phyloP scores from a whole-genome alignment of 1,284 basidiomycete species.

The Exsudoporus floridanus region DNA sequence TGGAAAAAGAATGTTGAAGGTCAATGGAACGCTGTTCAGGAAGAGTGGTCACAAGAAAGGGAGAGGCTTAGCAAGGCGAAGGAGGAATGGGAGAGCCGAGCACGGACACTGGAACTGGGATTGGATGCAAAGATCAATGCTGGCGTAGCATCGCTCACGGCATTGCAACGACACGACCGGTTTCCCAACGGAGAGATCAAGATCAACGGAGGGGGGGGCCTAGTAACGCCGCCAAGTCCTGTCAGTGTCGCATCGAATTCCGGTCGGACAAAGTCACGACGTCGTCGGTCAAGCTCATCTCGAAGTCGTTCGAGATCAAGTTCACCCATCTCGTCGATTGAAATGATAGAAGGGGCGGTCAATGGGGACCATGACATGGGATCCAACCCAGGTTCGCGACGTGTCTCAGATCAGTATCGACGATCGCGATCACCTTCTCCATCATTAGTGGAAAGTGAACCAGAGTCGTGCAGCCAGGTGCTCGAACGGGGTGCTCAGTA shows the following conservation, averaged over 20 bases:
- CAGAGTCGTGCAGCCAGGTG: slow-evolving; percentile 30
- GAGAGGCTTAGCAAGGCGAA: slow-evolving; percentile 72
- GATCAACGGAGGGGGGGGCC: slow-evolving; percentile 43
- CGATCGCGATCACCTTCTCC: slow-evolving; percentile 40
- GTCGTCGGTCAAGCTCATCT: slow-evolving; percentile 35
- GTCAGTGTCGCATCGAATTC: slow-evolving; percentile 66
- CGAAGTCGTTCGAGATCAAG: slow-evolving; percentile 33
- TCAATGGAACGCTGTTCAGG: slow-evolving; percentile 66
- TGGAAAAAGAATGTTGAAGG: slow-evolving; percentile 76
- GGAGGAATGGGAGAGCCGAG: slow-evolving; percentile 76
- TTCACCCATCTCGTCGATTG: slow-evolving; percentile 38
- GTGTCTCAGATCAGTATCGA: slow-evolving; percentile 31
- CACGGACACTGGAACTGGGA: slow-evolving; percentile 43
- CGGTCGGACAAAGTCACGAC: slow-evolving; percentile 35
- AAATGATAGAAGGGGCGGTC: slow-evolving; percentile 33
- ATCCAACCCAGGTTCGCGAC: slow-evolving; percentile 25
- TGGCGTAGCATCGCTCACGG: slow-evolving; percentile 44
- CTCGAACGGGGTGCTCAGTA: slow-evolving; percentile 35
- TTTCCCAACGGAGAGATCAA: slow-evolving; percentile 39
- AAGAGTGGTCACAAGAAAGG: slow-evolving; percentile 82
- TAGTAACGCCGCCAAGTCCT: slow-evolving; percentile 74
- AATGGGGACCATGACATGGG: slow-evolving; percentile 22
- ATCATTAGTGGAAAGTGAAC: slow-evolving; percentile 44
- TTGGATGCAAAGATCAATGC: slow-evolving; percentile 47
- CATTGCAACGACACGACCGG: slow-evolving; percentile 37